phyloP scores from a whole-genome alignment of 73 alveolate species.

The Tetrahymena thermophila region DNA sequence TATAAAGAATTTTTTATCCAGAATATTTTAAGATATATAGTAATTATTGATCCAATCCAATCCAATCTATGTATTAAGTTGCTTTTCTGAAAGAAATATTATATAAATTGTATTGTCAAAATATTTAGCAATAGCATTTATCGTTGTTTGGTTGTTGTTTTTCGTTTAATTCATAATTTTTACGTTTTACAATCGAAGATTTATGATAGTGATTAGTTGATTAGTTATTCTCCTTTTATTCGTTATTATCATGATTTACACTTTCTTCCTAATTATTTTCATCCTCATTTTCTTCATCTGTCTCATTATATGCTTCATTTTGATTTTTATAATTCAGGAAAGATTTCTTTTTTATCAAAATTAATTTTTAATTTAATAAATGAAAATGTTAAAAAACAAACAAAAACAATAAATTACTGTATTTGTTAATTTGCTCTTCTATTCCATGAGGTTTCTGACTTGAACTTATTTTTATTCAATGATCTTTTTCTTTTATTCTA shows the following conservation, averaged over 20 bases:
- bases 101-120: background rate
- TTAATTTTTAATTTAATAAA: background rate
- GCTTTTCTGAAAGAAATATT: too few relatives aligned
- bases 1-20: background rate
- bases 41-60: background rate
- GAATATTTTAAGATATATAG: background rate
- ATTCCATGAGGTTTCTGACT: background rate
- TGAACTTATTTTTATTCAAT: background rate
- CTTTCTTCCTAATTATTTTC: background rate
- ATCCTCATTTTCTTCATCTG: background rate
- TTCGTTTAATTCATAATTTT: background rate
- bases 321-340: background rate
- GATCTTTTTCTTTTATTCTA: background rate
- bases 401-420: background rate
- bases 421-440: background rate
- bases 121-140: background rate
- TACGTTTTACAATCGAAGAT: background rate
- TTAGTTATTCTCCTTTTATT: background rate
- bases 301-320: background rate
- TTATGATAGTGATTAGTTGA: background rate
- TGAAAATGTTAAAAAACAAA: background rate
- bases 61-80: background rate
- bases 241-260: background rate
- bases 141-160: background rate
- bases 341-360: background rate